These are phyloP conservation scores for Afroboletus lepidellus DNA, from an alignment of 1,284 basidiomycete species.

Conservation along the genomic window DNA sequence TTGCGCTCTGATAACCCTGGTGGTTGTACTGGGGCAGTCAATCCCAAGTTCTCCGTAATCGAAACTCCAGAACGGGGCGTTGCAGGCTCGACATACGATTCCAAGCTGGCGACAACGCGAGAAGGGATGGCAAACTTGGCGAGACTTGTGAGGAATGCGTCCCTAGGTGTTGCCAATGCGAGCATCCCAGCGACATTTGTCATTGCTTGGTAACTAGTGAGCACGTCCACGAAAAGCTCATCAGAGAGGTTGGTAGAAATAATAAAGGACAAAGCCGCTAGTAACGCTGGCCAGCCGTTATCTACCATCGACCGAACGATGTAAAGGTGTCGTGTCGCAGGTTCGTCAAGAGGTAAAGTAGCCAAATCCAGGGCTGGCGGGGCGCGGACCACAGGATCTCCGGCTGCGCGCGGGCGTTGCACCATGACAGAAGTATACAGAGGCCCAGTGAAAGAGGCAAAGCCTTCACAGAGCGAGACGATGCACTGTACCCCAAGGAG, in stretches of 20 bases:
- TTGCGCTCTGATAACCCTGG: conserved; percentile 87
- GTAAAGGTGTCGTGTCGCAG: conserved; percentile 51
- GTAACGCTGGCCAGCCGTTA: conserved; percentile 84
- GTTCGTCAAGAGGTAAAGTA: conserved; percentile 57
- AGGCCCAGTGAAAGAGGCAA: conserved; percentile 71
- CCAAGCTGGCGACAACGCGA: conserved; percentile 81
- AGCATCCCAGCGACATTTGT: conserved; percentile 90
- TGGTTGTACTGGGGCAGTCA: conserved; percentile 49
- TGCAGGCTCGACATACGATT: conserved; percentile 66
- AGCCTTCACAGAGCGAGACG: conserved; percentile 84
- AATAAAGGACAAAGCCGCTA: conserved; percentile 86
- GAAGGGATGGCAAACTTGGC: conserved; percentile 88
- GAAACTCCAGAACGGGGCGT: conserved; percentile 61
- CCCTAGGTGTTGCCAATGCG: conserved; percentile 81
- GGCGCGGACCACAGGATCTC: conserved; percentile 66
- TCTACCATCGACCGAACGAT: conserved; percentile 79
- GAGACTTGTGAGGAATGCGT: conserved; percentile 87
- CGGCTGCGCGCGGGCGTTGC: conserved; percentile 62
- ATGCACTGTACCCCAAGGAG: conserved; percentile 89
- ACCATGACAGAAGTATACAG: conserved; percentile 67
- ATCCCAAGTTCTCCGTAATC: conserved; percentile 72
- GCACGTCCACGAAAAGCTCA: conserved; percentile 81
- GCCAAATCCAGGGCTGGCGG: conserved; percentile 71
- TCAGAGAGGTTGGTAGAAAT: conserved; percentile 88
- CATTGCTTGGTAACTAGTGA: conserved; percentile 80